Base-by-base conservation (phyloP, 2,329 filamentous ascomycete species). In the Lasiodiplodia hormozganensis region DNA sequence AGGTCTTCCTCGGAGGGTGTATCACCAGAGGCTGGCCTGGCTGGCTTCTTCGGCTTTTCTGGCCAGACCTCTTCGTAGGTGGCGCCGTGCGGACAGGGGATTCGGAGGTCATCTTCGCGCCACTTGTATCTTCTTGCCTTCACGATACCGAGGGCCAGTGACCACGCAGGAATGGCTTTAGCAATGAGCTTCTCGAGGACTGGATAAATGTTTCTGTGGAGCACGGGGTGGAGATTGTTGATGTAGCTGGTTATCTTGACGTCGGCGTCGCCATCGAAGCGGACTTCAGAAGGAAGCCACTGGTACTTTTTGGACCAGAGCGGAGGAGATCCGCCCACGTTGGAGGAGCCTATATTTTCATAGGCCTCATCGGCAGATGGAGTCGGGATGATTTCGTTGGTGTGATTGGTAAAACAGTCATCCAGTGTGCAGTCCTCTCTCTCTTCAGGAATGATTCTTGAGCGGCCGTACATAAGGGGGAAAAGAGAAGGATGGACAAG, bases 401-500 rank as follows among this genome's bases (percentile, higher is more conserved):
- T 52, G 21, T 49, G n/a, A 25, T 60, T 10, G 62, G 18, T 8
- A n/a, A 71, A 38, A 54, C 69, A 73, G 49, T 71, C 54, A 5
- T 68, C 43, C 6, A 75, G 53, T 23, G 58, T 68, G 4, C 40
- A 73, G 69, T 11, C 31, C 1, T 53, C 65, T 8, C 67, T 69
- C 28, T n/a, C 40, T 43, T 71, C 36, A 12, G 62, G 58, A 6
- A 74, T 57, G 36, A 73, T 72, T 21, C 68, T 68, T 40, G 72
- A 47, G 69, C 66, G 53, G 14, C 72, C 74, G 68, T 73, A 74
- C 7, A 74, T 51, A 8, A 75, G 68, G 21, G 74, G 73, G 65
- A 70, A 74, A 2, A 74, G 36, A 0, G 87, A 90, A 1, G 88
- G 88, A 71, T 90, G 84, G 3, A 90, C 82, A 2, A 90, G 78